phyloP scores from a whole-genome alignment of 1,139 yeast genomes.

The Debaryomyces sp. region DNA sequence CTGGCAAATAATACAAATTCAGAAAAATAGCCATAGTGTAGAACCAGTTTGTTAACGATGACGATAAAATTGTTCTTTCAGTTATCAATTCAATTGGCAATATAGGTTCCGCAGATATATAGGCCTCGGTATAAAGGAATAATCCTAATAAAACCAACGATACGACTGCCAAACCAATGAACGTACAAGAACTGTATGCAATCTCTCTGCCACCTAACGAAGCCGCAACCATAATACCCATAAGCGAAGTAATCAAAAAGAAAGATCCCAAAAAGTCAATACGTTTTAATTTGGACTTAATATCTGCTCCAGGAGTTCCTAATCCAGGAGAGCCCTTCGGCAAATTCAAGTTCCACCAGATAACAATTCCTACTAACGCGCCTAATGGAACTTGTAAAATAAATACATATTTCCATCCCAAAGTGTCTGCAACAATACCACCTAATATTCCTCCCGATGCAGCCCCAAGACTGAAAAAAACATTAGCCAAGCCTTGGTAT shows the following conservation, averaged over 20 bases:
- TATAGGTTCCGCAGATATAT: conserved; percentile 66
- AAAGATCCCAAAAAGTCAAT: conserved; percentile 77
- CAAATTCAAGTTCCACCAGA: conserved; percentile 39
- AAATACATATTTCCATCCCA: conserved; percentile 78
- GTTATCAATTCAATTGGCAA: conserved; percentile 59
- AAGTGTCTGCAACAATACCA: conserved; percentile 66
- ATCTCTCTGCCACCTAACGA: conserved; percentile 67
- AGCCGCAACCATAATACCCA: conserved; percentile 61
- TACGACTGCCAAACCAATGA: conserved; percentile 28
- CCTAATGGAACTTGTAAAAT: conserved; percentile 65
- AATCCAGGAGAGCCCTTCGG: conserved; percentile 54
- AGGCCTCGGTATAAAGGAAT: conserved; percentile 56
- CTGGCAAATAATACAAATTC: conserved; percentile 63
- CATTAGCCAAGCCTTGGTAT: conserved; percentile 55
- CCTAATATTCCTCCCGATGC: conserved; percentile 64
- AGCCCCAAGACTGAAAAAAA: conserved; percentile 53
- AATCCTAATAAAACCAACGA: conserved; percentile 26
- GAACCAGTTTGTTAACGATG: conserved; percentile 71
- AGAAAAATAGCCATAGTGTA: conserved; percentile 58
- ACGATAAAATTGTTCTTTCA: conserved; percentile 62
- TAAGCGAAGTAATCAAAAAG: conserved; percentile 58
- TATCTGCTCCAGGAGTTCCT: conserved; percentile 42
- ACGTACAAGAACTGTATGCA: conserved; percentile 36
- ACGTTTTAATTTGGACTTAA: conserved; percentile 48
- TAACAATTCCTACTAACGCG: conserved; percentile 45